These are phyloP conservation scores for Aphanomyces euteiches DNA, from an alignment of 352 stramenopile species.

Conservation along the genomic window DNA sequence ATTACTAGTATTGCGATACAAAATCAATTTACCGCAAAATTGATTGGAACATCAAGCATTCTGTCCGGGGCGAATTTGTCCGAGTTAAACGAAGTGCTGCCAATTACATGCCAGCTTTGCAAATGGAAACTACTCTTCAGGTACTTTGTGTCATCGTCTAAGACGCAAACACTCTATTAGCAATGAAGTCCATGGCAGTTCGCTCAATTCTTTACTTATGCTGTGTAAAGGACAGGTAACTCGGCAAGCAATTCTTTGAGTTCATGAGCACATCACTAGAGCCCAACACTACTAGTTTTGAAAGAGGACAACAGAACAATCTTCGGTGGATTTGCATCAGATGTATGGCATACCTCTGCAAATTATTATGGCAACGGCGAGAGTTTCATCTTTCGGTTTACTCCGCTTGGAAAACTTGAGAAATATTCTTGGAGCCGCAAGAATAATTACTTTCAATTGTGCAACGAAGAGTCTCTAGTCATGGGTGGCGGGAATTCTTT, in stretches of 20 bases:
- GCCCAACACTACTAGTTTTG: constrained; percentile 72
- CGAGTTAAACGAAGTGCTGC: constrained; percentile 64
- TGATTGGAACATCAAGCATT: constrained; percentile 68
- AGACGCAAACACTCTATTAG: constrained; percentile 14
- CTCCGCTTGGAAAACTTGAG: constrained; percentile 48
- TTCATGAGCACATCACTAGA: constrained; percentile 25
- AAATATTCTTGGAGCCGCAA: constrained; percentile 85
- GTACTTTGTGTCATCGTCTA: neutral
- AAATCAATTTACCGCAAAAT: constrained; percentile 39
- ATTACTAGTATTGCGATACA: too few species aligned
- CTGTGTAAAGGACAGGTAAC: constrained; percentile 52
- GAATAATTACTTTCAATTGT: constrained; percentile 90
- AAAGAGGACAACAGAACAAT: constrained; percentile 70
- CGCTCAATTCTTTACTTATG: constrained; percentile 67
- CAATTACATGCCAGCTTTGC: constrained; percentile 74
- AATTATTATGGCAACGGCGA: constrained; percentile 88
- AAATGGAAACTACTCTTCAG: constrained; percentile 79
- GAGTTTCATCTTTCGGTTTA: constrained; percentile 87
- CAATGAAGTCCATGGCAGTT: constrained; percentile 67
- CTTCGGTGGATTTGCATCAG: constrained; percentile 79
- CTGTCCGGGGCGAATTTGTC: constrained; percentile 64
- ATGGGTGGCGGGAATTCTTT: constrained; percentile 89
- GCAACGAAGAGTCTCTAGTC: constrained; percentile 85
- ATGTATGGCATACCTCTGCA: constrained; percentile 69
- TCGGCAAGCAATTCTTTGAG: neutral